Base-by-base conservation (phyloP, 2,329 filamentous ascomycete species). In the Apiospora kogelbergensis region DNA sequence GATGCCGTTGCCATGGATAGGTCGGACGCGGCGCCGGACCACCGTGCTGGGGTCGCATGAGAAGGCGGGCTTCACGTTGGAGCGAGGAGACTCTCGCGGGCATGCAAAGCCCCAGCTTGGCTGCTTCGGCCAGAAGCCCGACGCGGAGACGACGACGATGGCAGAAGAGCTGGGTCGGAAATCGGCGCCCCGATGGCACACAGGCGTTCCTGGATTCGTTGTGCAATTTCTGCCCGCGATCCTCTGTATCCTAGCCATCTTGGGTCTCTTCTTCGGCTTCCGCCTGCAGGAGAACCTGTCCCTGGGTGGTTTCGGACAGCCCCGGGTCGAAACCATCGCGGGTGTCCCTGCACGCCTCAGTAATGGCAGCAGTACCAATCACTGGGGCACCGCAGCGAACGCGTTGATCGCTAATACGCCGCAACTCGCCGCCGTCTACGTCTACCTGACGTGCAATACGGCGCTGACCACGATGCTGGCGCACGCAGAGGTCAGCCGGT, bases 401-500 rank as follows among this genome's bases (percentile, higher is more conserved):
- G 65, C 67, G 3, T 63, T 68, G 6, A 24, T 68, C 0, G 67
- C 67, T 44, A 60, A 68, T 20, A 37, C 22, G 26, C 67, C 67
- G 10, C 67, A 68, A 22, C 44, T 68, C 22, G n/a, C 26, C 13
- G 67, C 44, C 37, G n/a, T 57, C n/a, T 66, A 68, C 63, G 40
- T 66, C 33, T 68, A 66, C 40, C 20, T 60, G 20, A 42, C 67
- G 15, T 68, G 67, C 63, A 68, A 68, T 45, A 41, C 67, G 17
- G 67, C 44, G 6, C 63, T 68, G 5, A 66, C 67, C 3, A 24
- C 63, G 20, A 68, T 68, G 67, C 37, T 68, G n/a, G 67, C 67
- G 20, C 67, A 68, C 10, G 30, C 64, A 26, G 67, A 68, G 22
- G 45, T 68, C n/a, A 68, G 67, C 63, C 65, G 63, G n/a, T 66